Evolutionary conservation across 1,284 basidiomycete genomes (phyloP).

Genomic region (Tilletia caries): DNA sequence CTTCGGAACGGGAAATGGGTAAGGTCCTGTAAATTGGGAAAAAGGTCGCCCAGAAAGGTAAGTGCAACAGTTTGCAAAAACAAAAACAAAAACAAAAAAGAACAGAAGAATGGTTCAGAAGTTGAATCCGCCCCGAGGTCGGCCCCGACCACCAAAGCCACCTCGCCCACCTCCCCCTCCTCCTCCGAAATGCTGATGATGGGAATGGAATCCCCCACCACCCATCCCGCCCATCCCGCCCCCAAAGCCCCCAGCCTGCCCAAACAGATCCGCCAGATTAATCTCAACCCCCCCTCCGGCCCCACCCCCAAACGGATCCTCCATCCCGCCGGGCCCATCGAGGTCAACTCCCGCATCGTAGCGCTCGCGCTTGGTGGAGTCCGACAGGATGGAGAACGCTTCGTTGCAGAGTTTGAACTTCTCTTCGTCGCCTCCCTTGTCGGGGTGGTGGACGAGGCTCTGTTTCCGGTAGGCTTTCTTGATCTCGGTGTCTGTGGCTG

Average conservation of each 20-base stretch:
- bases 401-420: conserved; percentile 53
- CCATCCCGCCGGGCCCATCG: conserved; percentile 27
- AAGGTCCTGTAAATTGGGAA: too few relatives aligned
- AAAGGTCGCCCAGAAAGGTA: too few relatives aligned
- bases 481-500: conserved; percentile 76
- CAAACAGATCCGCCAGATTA: conserved; percentile 51
- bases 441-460: conserved; percentile 51
- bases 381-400: conserved; percentile 46
- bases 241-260: conserved; percentile 29
- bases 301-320: conserved; percentile 28
- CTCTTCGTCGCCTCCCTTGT: conserved; percentile 53
- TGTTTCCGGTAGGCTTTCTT: conserved; percentile 57
- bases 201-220: not conserved
- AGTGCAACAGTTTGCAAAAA: too few relatives aligned
- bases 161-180: conserved; percentile 5
- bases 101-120: too few relatives aligned
- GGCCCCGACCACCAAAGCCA: not conserved
- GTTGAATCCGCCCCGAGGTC: too few relatives aligned
- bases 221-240: conserved; percentile 31
- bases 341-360: conserved; percentile 49
- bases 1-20: too few relatives aligned
- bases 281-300: conserved; percentile 36
- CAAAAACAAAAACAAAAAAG: too few relatives aligned
- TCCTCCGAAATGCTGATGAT: conserved; percentile 2
- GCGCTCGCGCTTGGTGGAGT: conserved; percentile 43